Evolutionary conservation across 2,329 filamentous ascomycete genomes (phyloP).

Genomic region (Cordyceps javanica): DNA sequence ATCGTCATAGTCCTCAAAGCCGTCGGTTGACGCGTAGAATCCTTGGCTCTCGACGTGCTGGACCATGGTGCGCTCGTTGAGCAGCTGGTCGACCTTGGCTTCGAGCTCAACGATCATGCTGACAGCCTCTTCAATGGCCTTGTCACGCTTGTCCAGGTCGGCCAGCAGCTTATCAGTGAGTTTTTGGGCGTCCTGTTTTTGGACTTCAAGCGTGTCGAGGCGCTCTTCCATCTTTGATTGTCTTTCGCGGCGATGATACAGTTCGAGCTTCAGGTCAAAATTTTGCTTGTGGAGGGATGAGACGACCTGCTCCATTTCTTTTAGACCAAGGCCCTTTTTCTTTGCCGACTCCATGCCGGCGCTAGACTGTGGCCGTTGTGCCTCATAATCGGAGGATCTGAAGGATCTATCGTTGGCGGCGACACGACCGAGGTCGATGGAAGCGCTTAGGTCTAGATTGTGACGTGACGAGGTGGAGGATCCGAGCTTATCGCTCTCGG

Average conservation of each 20-base stretch:
- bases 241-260: slow-evolving; percentile 62
- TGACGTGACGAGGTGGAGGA: slow-evolving; percentile 27
- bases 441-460: slow-evolving; percentile 32
- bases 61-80: slow-evolving; percentile 48
- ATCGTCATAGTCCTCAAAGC: slow-evolving; percentile 19
- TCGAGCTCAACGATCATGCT: slow-evolving; percentile 63
- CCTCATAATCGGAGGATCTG: slow-evolving; percentile 28
- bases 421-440: slow-evolving; percentile 32
- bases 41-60: slow-evolving; percentile 41
- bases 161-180: slow-evolving; percentile 52
- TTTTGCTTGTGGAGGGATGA: slow-evolving; percentile 69
- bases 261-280: slow-evolving; percentile 68
- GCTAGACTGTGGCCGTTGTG: slow-evolving; percentile 38
- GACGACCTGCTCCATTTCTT: slow-evolving; percentile 64
- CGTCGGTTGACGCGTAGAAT: slow-evolving; percentile 26
- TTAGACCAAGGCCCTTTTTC: slow-evolving; percentile 53
- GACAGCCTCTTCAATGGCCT: slow-evolving; percentile 64
- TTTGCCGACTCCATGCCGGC: slow-evolving; percentile 33
- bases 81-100: slow-evolving; percentile 48
- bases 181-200: slow-evolving; percentile 48
- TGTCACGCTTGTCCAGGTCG: slow-evolving; percentile 62
- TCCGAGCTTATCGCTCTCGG: slow-evolving; percentile 39
- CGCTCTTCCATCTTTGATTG: slow-evolving; percentile 54
- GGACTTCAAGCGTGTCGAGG: slow-evolving; percentile 47
- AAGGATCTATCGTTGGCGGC: slow-evolving; percentile 34